Base-by-base conservation (phyloP, 2,329 filamentous ascomycete genomes). In the Sporothrix curviconia region DNA sequence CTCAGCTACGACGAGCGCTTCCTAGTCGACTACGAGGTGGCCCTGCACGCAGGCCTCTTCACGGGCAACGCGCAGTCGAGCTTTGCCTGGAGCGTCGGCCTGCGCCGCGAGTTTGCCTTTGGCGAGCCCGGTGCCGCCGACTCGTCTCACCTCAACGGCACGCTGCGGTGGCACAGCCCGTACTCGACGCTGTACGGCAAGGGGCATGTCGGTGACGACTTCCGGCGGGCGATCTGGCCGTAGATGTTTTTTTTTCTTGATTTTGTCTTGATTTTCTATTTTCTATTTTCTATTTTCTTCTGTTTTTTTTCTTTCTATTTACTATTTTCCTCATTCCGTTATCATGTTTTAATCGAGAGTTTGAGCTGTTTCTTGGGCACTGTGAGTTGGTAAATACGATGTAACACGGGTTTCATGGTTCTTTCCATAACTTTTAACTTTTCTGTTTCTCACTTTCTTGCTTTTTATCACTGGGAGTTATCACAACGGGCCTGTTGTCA, bases 21-120 rank as follows among this genome's bases (percentile, higher is more conserved):
- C 3, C 66, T 80, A 19, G 72, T 80, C 7, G 78, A 81, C 64
- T 79, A 76, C 65, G 75, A 79, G 61, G 71, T 81, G 4, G 66
- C 79, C 62, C 66, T 74, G 52, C 68, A 74, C 25, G 72, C 73
- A 19, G 72, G 70, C 11, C 65, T 72, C 17, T 73, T 79, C 58
- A 70, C 71, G 1, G 78, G 78, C 0, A 67, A 74, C 9, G 71
- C 73, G 8, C 72, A 72, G 64, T 76, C 74, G 57, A 71, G 68
- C 59, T 78, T 79, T 55, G 71, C 72, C 14, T 79, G 76, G 71
- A 75, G 75, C 56, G 63, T 80, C 15, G 76, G 75, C 9, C 62
- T 78, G 59, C 67, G 71, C 24, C 70, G 77, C 56, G 59, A 61
- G 25, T 60, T 65, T 32, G 66, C 66, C 7, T 68, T 65, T 28